Evolutionary conservation across 192 early-diverging fungal genomes (phyloP), one percentile per base, ranked within the genome.

Genomic region (Podila verticillata): DNA sequence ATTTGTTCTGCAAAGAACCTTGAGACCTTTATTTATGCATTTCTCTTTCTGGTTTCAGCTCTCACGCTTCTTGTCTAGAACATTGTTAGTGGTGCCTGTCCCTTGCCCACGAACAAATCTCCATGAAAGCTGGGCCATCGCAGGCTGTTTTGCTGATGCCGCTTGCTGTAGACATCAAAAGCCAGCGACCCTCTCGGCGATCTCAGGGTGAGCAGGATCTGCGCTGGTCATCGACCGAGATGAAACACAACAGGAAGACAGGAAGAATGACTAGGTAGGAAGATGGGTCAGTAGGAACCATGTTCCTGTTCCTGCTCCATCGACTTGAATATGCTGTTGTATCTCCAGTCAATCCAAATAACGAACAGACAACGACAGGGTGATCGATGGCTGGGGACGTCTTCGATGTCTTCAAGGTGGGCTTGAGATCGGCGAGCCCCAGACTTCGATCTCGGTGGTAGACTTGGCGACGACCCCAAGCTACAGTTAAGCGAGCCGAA

Each of bases 91-190:
- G n/a, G n/a, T n/a, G n/a, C n/a, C n/a, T n/a, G n/a, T n/a, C n/a
- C n/a, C n/a, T n/a, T n/a, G n/a, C n/a, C n/a, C n/a, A n/a, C n/a
- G n/a, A n/a, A n/a, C n/a, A n/a, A n/a, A n/a, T n/a, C n/a, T n/a
- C n/a, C n/a, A n/a, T n/a, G n/a, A n/a, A n/a, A n/a, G n/a, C n/a
- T n/a, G n/a, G n/a, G n/a, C n/a, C n/a, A n/a, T n/a, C n/a, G n/a
- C n/a, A n/a, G n/a, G n/a, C n/a, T n/a, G n/a, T n/a, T n/a, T n/a
- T n/a, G n/a, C n/a, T n/a, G n/a, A n/a, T n/a, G n/a, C 93, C 93
- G 98, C 78, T 96, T 90, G 79, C 95, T 93, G 88, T 96, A 87
- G 95, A 93, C 79, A 93, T 86, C 93, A 96, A 93, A n/a, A n/a
- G 80, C 95, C 94, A 75, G 95, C 95, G 48, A 97, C 94, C 67